phyloP scores from a whole-genome alignment of 352 stramenopile genomes.

The Phytopythium cucurbitacearum region DNA sequence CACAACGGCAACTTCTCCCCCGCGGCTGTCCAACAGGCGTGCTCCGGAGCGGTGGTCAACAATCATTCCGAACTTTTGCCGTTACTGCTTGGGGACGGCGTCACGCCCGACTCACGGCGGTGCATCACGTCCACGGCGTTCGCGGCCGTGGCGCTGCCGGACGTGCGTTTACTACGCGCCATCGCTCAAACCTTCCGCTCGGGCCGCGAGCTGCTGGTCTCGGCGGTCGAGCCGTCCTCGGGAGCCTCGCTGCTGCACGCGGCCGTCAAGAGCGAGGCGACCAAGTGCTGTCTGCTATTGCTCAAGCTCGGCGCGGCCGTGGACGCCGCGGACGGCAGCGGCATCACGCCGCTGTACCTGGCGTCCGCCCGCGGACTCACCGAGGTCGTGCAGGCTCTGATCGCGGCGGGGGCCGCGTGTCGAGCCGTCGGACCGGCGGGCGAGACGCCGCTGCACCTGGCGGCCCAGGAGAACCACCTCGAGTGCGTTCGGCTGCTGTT shows the following conservation, averaged over 20 bases:
- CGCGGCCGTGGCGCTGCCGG: slow-evolving; percentile 37
- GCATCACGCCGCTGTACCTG: slow-evolving; percentile 75
- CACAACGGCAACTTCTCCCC: slow-evolving; percentile 21
- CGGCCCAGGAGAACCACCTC: slow-evolving; percentile 78
- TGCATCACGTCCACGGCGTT: slow-evolving; percentile 40
- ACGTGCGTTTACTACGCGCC: slow-evolving; percentile 50
- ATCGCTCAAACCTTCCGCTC: slow-evolving; percentile 46
- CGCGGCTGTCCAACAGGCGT: slow-evolving; percentile 34
- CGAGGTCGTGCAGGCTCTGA: slow-evolving; percentile 50
- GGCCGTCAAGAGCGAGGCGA: slow-evolving; percentile 45
- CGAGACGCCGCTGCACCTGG: slow-evolving; percentile 76
- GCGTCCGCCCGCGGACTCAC: slow-evolving; percentile 65
- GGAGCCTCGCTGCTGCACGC: slow-evolving; percentile 59
- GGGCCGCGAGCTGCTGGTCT: slow-evolving; percentile 23
- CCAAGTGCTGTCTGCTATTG: slow-evolving; percentile 53
- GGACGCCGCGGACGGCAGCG: slow-evolving; percentile 47
- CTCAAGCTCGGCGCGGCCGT: slow-evolving; percentile 63
- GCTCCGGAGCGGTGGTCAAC: slow-evolving; percentile 37
- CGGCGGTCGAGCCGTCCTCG: slow-evolving; percentile 35
- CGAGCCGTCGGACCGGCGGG: slow-evolving; percentile 57
- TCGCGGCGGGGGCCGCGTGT: slow-evolving; percentile 53
- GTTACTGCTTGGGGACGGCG: slow-evolving; percentile 50
- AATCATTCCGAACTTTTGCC: slow-evolving; percentile 36
- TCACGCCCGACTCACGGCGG: slow-evolving; percentile 17
- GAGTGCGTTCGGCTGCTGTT: slow-evolving; percentile 64